A percentile compares a stretch with the other conserved stretches of the same genome.
Conservation (phyloP, 345 rosid genomes). For the Dipteronia dyeriana region DNA sequence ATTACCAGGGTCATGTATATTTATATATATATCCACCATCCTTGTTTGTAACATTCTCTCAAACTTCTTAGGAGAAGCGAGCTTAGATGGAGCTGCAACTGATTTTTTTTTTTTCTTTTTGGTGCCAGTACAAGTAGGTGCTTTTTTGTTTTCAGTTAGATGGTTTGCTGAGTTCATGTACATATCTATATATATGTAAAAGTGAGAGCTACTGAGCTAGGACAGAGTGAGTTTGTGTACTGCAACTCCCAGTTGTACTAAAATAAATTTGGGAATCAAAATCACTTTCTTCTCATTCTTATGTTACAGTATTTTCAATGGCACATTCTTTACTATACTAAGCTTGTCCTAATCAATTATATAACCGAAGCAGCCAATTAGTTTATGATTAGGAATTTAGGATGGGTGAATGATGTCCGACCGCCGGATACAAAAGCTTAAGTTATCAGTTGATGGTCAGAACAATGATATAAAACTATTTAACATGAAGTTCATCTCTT, state of each 20-base stretch:
- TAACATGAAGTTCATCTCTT: neutral
- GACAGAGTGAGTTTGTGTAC: conserved; percentile 36
- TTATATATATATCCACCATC: conserved; percentile 11
- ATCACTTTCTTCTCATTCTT: conserved; percentile 13
- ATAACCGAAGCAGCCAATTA: too few relatives aligned
- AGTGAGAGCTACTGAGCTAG: conserved; percentile 38
- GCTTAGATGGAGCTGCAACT: conserved; percentile 30
- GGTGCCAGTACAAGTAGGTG: conserved; percentile 15
- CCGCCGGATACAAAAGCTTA: too few relatives aligned
- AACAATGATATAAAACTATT: too few relatives aligned
- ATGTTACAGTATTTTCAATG: neutral
- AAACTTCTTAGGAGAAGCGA: conserved; percentile 16
- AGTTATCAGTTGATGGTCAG: too few relatives aligned
- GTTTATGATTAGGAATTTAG: too few relatives aligned
- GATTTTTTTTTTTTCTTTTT: conserved; percentile 11
- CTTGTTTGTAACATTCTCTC: neutral
- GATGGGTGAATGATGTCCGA: too few relatives aligned
- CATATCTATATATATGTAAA: conserved; percentile 34
- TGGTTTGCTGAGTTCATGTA: conserved; percentile 41
- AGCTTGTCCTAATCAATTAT: too few relatives aligned
- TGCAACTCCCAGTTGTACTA: conserved; percentile 38
- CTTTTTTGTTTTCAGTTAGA: conserved; percentile 21
- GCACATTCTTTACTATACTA: neutral
- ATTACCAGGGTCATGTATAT: neutral
- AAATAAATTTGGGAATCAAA: conserved; percentile 50